Percentiles rank a stretch among this genome's conserved stretches.
Conservation (phyloP, 1,139 yeast genomes). For the Waltiozyma sp. region DNA sequence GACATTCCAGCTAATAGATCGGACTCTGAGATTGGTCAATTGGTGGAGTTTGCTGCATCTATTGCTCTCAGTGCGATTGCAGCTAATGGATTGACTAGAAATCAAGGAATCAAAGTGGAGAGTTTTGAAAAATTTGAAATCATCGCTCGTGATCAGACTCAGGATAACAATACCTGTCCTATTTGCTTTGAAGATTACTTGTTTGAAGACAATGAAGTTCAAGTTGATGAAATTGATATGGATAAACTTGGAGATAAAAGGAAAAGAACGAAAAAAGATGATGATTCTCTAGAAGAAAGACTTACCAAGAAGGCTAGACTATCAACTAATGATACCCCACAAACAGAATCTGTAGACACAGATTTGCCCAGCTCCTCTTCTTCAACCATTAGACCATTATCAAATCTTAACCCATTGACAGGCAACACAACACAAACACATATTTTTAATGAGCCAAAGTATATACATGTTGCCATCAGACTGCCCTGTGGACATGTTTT, state of each 20-base stretch:
- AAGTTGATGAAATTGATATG: conserved; percentile 4
- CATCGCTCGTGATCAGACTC: conserved; percentile 23
- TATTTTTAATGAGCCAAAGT: conserved; percentile 12
- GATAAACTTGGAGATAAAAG: conserved; percentile 5
- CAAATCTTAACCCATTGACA: neutral
- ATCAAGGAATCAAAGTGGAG: conserved; percentile 41
- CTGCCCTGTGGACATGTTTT: conserved; percentile 78
- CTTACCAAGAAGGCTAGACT: neutral
- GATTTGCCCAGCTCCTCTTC: neutral
- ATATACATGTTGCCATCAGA: conserved; percentile 50
- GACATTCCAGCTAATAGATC: conserved; percentile 35
- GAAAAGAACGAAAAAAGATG: conserved; percentile 17
- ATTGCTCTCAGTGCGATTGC: conserved; percentile 56
- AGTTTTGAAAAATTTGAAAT: conserved; percentile 40
- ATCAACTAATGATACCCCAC: conserved; percentile 3
- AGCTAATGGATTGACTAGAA: conserved; percentile 24
- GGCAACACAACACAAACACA: neutral
- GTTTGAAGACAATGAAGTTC: conserved; percentile 1
- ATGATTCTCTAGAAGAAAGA: conserved; percentile 1
- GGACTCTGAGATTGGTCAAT: conserved; percentile 28
- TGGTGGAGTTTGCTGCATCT: conserved; percentile 57
- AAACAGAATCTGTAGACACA: conserved; percentile 4
- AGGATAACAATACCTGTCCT: conserved; percentile 36
- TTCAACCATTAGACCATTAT: neutral
- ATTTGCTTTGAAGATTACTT: conserved; percentile 56